Evolutionary conservation across 2,329 filamentous ascomycete species (phyloP), one percentile per base, ranked within the genome.

Genomic region (Plectosphaerella plurivora): DNA sequence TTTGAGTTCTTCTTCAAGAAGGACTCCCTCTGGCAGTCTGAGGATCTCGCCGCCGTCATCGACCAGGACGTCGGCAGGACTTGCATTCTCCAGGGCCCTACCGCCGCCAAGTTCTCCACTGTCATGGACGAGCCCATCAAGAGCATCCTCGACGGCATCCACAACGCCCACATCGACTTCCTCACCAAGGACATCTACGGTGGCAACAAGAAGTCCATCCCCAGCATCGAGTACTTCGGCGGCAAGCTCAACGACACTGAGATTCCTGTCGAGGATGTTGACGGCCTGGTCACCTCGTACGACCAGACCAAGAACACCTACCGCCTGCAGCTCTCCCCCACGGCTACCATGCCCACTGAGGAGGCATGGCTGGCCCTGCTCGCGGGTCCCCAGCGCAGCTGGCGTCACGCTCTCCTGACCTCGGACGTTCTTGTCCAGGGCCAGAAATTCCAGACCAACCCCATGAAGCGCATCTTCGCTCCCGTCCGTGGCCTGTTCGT

Each of bases 1-100:
- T 99, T 99, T 60, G 94, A 99, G 68, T 96, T 95, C 74, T 99
- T 91, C 78, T 99, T 99, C 87, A 99, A 99, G 85, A 99, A 99
- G 78, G 94, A 99, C 70, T 99, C 94, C 2, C 82, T 99, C 8
- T 99, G 94, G 94, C 94, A 99, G 73, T 97, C 94, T 1, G 94
- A 99, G 73, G 94, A 99, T 65, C 79, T 99, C 11, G 93, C 95
- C 64, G 94, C 94, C 51, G 92, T 99, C 53, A 92, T 97, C 55
- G 93, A 81, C 61, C 94, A 97, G 72, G 95, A 99, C 67, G 94
- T 99, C 54, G 92, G 91, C 58, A 85, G 95, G 66, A 96, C 92
- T 45, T 97, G 92, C 75, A 97, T 99, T 66, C 78, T 99, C 37
- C 94, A 99, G 69, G 95, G 94, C 16, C 94, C 94, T 5, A 91